Conservation (phyloP, 2,329 filamentous ascomycete genomes). For the Ilyonectria robusta region DNA sequence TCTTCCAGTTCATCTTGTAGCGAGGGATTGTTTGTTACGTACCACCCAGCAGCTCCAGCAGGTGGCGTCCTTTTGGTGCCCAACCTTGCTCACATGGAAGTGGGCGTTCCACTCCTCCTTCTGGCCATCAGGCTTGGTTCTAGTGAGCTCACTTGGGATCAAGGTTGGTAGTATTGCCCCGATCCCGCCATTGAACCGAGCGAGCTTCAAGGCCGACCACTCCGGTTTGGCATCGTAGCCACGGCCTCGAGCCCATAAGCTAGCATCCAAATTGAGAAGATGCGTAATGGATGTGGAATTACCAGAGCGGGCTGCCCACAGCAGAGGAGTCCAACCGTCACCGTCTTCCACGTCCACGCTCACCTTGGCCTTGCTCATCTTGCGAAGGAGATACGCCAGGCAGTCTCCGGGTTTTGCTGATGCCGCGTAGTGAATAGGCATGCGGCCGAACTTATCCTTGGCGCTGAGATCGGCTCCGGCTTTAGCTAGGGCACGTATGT, state of each 20-base stretch:
- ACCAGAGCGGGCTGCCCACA: not conserved
- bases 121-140: not conserved
- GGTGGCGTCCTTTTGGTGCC: not conserved
- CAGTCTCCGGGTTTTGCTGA: not conserved
- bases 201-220: conserved; percentile 1
- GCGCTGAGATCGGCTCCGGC: not conserved
- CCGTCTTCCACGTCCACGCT: not conserved
- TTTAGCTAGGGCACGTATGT: not conserved
- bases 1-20: not conserved
- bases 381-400: not conserved
- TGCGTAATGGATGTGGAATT: not conserved
- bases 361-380: not conserved
- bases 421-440: not conserved
- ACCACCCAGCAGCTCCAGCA: conserved; percentile 1
- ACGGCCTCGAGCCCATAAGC: not conserved
- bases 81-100: not conserved
- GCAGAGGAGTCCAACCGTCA: not conserved
- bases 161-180: not conserved
- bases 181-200: not conserved
- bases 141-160: not conserved
- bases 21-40: not conserved
- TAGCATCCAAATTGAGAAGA: not conserved
- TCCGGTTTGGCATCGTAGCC: not conserved
- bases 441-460: conserved; percentile 1
- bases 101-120: not conserved